Conservation (phyloP, 805 yeast genomes). For the Lipomyces sp. region DNA sequence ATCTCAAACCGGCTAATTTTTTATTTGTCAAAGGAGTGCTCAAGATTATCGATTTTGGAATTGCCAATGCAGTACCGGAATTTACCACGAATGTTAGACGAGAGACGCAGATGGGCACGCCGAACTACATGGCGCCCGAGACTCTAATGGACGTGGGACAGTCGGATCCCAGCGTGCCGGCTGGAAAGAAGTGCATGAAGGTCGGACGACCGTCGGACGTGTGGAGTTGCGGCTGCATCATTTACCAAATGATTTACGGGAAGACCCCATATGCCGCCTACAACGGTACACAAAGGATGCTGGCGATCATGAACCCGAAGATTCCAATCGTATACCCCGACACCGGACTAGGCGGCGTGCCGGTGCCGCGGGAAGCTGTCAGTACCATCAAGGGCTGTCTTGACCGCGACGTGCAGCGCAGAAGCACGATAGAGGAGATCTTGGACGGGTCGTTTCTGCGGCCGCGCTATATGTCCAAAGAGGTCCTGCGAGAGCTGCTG, state of each 20-base stretch:
- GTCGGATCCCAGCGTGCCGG: constrained; percentile 37
- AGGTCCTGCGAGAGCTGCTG: constrained; percentile 65
- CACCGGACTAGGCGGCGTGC: constrained; percentile 54
- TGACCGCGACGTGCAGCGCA: constrained; percentile 60
- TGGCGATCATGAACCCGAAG: constrained; percentile 84
- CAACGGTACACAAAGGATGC: constrained; percentile 69
- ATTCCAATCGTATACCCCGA: constrained; percentile 65
- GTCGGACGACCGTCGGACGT: constrained; percentile 95
- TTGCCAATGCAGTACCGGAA: constrained; percentile 86
- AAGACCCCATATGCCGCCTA: constrained; percentile 82
- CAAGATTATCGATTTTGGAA: constrained; percentile 90
- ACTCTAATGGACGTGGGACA: constrained; percentile 63
- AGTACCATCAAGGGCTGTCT: constrained; percentile 73
- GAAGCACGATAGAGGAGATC: constrained; percentile 63
- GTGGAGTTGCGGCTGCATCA: constrained; percentile 97
- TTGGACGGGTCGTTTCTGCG: constrained; percentile 62
- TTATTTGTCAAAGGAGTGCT: constrained; percentile 68
- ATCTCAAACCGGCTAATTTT: constrained; percentile 59
- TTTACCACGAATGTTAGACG: constrained; percentile 87
- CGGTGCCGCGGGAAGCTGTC: constrained; percentile 66
- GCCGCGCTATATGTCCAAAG: constrained; percentile 69
- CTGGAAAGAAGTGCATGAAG: constrained; percentile 49
- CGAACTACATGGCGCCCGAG: constrained; percentile 98
- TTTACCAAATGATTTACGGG: constrained; percentile 94
- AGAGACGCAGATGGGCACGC: constrained; percentile 90